phyloP scores from a whole-genome alignment of 164 flowering plant genomes.

The Taxillus chinensis region DNA sequence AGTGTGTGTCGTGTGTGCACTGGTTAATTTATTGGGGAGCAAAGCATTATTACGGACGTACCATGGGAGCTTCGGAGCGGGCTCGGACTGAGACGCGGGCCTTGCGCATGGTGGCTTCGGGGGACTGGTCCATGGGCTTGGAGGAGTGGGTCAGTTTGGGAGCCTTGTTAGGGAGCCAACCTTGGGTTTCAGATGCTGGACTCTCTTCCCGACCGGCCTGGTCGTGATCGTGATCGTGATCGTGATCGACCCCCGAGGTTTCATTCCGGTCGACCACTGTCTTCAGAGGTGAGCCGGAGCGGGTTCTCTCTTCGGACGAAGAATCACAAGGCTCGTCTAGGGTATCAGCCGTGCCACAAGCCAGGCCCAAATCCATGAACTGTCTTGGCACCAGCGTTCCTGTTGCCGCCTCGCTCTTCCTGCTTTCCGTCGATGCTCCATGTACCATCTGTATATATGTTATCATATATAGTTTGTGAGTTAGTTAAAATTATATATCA shows the following conservation, averaged over 20 bases:
- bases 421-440: slow-evolving; percentile 15
- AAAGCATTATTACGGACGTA: slow-evolving; percentile 8
- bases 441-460: slow-evolving; percentile 19
- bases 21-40: no score
- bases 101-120: slow-evolving; percentile 67
- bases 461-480: slow-evolving; percentile 6
- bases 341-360: slow-evolving; percentile 21
- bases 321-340: slow-evolving; percentile 22
- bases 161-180: slow-evolving; percentile 31
- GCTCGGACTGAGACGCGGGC: slow-evolving; percentile 79
- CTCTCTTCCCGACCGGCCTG: slow-evolving; percentile 31
- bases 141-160: slow-evolving; percentile 17
- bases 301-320: slow-evolving; percentile 44
- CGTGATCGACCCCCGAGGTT: slow-evolving; percentile 6
- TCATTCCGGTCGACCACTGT: not conserved
- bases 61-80: slow-evolving; percentile 77
- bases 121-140: slow-evolving; percentile 23
- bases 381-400: slow-evolving; percentile 34
- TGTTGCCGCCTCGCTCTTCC: not conserved
- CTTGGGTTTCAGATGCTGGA: slow-evolving; percentile 34
- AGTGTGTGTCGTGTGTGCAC: no score
- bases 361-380: slow-evolving; percentile 58
- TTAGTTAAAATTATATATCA: no score
- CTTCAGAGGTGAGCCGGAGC: slow-evolving; percentile 30
- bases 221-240: slow-evolving; percentile 14